A percentile compares a stretch with the other conserved stretches of the same genome.
Evolutionary conservation across 2,329 filamentous ascomycete species (phyloP).

Genomic region (Ophiocordyceps camponoti-leonardi): DNA sequence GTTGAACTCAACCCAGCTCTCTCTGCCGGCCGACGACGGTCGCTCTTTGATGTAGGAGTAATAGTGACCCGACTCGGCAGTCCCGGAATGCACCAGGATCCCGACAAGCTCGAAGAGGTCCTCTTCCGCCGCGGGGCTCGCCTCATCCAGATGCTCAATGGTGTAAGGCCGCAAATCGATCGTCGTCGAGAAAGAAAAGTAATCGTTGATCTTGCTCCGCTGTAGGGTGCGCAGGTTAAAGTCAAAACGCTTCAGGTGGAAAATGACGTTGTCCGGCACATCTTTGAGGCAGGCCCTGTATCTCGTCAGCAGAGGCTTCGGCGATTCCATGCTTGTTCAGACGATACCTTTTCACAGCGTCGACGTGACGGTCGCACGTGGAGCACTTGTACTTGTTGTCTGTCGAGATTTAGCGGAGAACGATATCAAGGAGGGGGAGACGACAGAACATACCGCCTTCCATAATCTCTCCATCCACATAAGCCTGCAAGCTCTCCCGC

Average conservation of each 20-base stretch:
- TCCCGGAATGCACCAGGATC: conserved; percentile 82
- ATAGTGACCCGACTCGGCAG: conserved; percentile 88
- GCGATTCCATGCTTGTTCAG: background rate
- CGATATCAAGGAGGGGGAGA: no score
- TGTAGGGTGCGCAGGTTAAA: conserved; percentile 63
- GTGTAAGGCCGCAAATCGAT: conserved; percentile 87
- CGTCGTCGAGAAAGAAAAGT: conserved; percentile 68
- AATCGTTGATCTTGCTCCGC: conserved; percentile 87
- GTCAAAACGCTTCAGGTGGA: conserved; percentile 81
- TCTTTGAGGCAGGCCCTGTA: conserved; percentile 73
- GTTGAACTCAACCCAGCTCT: conserved; percentile 81
- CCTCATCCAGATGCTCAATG: conserved; percentile 61
- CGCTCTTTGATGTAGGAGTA: conserved; percentile 88
- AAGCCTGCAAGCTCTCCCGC: conserved; percentile 80
- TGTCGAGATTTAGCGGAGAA: conserved; percentile 10
- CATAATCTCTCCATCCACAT: conserved; percentile 91
- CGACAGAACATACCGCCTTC: conserved; percentile 47
- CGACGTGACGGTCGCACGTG: conserved; percentile 71
- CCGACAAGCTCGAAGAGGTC: conserved; percentile 92
- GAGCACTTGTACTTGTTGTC: conserved; percentile 98
- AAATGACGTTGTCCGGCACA: conserved; percentile 84
- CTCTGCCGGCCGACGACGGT: conserved; percentile 29
- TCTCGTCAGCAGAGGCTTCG: conserved; percentile 3
- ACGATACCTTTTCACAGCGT: conserved; percentile 68
- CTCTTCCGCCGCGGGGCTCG: conserved; percentile 29